Evolutionary conservation across 2,329 filamentous ascomycete genomes (phyloP).

Genomic region (Phialophora macrospora): DNA sequence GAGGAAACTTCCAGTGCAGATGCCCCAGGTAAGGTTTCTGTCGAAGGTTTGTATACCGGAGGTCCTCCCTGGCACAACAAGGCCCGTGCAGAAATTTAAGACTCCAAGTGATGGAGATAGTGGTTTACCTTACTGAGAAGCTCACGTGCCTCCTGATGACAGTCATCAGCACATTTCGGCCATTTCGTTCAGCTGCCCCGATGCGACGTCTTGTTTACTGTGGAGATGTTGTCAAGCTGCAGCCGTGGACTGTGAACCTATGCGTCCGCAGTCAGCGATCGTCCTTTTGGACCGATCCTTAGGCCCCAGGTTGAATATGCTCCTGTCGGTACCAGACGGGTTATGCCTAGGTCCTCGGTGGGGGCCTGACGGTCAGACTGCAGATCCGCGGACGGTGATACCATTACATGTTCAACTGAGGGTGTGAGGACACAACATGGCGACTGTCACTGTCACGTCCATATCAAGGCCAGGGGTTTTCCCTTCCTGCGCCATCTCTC

Average conservation of each 20-base stretch:
- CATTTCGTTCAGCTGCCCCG: neutral
- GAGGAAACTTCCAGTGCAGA: too few relatives aligned
- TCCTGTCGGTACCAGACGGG: neutral
- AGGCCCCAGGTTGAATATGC: neutral
- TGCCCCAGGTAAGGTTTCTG: neutral
- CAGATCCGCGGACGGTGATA: neutral
- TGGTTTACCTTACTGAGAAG: neutral
- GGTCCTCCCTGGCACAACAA: neutral
- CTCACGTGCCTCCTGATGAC: neutral
- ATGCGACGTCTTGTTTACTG: neutral
- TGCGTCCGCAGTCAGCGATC: neutral
- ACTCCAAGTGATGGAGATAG: neutral
- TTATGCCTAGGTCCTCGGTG: neutral
- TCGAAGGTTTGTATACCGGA: neutral
- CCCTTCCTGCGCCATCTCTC: neutral
- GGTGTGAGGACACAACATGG: neutral
- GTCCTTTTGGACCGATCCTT: neutral
- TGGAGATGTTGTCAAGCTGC: neutral
- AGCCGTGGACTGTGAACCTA: neutral
- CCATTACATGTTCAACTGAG: neutral
- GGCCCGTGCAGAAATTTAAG: neutral
- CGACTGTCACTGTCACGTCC: neutral
- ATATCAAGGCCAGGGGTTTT: neutral
- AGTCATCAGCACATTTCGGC: neutral
- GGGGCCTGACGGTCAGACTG: slow-evolving; percentile 4